A percentile compares a stretch with the other conserved stretches of the same genome.
phyloP scores from a whole-genome alignment of 2,329 filamentous ascomycete species.

The Aspergillus fructus region DNA sequence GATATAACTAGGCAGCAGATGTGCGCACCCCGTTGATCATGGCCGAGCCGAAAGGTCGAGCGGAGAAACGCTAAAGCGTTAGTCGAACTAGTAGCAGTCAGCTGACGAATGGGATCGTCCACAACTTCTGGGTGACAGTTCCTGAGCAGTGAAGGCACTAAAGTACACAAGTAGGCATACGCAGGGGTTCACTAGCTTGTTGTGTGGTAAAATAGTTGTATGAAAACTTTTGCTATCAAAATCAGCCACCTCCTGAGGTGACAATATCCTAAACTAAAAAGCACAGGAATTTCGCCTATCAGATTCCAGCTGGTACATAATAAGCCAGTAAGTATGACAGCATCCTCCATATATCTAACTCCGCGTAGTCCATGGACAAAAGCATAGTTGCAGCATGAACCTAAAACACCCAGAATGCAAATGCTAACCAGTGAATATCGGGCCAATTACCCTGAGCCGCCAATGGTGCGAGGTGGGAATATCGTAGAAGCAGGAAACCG shows the following conservation, averaged over 20 bases:
- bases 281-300: slow-evolving; percentile 2
- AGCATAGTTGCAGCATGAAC: slow-evolving; percentile 13
- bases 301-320: slow-evolving; percentile 13
- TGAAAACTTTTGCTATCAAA: slow-evolving; percentile 13
- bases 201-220: background rate
- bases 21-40: background rate
- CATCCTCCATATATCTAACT: slow-evolving; percentile 16
- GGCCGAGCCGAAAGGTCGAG: slow-evolving; percentile 1
- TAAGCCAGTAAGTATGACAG: slow-evolving; percentile 10
- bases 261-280: slow-evolving; percentile 2
- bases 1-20: background rate
- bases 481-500: slow-evolving; percentile 14
- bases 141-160: background rate
- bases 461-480: slow-evolving; percentile 6
- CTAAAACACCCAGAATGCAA: slow-evolving; percentile 23
- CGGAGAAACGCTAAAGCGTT: slow-evolving; percentile 7
- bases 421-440: slow-evolving; percentile 13
- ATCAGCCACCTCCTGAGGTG: slow-evolving; percentile 16
- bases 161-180: background rate
- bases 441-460: slow-evolving; percentile 5
- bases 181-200: background rate
- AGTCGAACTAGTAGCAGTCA: background rate
- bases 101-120: slow-evolving; percentile 8
- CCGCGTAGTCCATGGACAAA: slow-evolving; percentile 14
- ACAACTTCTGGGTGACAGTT: background rate